Base-by-base conservation (phyloP, 352 stramenopile genomes). In the Globisporangium nunn region DNA sequence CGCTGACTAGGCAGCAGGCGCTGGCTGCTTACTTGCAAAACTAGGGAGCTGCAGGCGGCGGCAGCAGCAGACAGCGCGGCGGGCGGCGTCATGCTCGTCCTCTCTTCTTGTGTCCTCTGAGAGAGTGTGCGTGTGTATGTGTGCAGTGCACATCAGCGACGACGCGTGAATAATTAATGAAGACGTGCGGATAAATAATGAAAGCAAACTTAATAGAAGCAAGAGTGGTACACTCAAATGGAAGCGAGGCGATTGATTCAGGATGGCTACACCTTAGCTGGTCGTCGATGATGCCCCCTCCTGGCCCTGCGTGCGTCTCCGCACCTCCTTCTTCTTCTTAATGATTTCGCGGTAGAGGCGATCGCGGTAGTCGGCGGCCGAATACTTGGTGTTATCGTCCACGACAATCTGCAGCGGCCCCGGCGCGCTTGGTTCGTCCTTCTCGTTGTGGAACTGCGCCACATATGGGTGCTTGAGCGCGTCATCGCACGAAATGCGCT, bases 371-470 rank as follows among this genome's bases (percentile, higher is more conserved):
- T 98, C 90, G 14, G 85, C 85, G 8, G 90, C 91, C 33, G 87
- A 96, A 61, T 97, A 93, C 71, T 98, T 97, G 59, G 89, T 96
- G 67, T 98, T 97, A 76, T 98, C 93, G 63, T 97, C 86, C 46
- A 97, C 81, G 18, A 94, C 79, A 57, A 97, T 96, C 60, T 91
- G 76, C 47, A 85, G 68, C 44, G 76, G 73, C 18, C 63, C 83
- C 0, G 78, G 75, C 2, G 83, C 83, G 46, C 71, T 78, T 28
- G 85, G 78, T 58, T 98, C 95, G 54, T 98, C 85, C 65, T 97
- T 95, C n/a, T 92, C 80, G 59, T 97, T 95, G 72, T 98, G 94
- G 68, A 98, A 98, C 62, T 98, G 87, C 18, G 86, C 77, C 41
- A 98, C 87, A 68, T 97, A 98, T 41, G 91, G 75, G 59, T 98